Base-by-base conservation (phyloP, 1,139 yeast genomes). In the Scheffersomyces segobiensis region DNA sequence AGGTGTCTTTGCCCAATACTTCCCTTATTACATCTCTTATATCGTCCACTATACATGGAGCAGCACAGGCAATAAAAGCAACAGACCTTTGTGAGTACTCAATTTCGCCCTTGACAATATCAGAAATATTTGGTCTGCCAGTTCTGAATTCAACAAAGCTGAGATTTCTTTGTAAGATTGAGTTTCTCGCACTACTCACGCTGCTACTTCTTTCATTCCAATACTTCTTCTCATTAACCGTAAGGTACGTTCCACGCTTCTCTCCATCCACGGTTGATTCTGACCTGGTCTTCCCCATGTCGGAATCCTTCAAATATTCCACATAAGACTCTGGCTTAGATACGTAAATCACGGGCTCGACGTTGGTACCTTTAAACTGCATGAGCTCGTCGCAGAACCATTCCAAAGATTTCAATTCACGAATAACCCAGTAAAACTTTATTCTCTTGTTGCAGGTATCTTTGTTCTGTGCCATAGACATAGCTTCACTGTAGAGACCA, bases 301-400 rank as follows among this genome's bases (percentile, higher is more conserved):
- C 52, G 17, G 77, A 32, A 10, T 32, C 39, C 39, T 26, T 26
- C 39, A 26, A 26, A 18, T 17, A 18, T 20, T 48, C 19, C 7
- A 48, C n/a, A 8, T 39, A 49, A 18, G 53, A n/a, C 24, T 60
- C 58, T 56, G 55, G 77, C 53, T 73, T 72, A 3, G 85, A 78
- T 52, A 82, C 76, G 60, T 77, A 81, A 5, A 82, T 66, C 53
- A 75, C 57, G 53, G 77, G 62, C 62, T 75, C 66, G 39, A 75
- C 66, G 18, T 63, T 59, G 26, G 70, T 62, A 46, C 63, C 60
- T 24, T 68, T 64, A 53, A 77, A 66, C 50, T 68, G 65, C 52
- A 66, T 49, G 53, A 81, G 71, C 68, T 82, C 88, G 50, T 73
- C 79, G 56, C 69, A 72, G 67, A 78, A 83, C 87, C 89, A 84